These are phyloP conservation scores for Apiospora saccharicola DNA, from an alignment of 2,329 filamentous ascomycete genomes.

Conservation along the genomic window DNA sequence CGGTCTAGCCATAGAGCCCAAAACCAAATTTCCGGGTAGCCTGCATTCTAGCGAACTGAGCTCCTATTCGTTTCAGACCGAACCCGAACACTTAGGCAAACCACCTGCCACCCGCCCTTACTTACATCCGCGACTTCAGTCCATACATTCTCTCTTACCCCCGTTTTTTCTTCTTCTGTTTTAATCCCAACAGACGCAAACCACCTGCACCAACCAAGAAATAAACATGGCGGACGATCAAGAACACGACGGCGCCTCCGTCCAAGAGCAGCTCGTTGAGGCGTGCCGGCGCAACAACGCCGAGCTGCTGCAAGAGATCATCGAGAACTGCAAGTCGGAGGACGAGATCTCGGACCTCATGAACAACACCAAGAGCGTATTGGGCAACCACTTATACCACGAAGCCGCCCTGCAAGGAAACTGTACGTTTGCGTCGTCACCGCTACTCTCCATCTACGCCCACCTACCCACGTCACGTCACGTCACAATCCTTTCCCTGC, in stretches of 20 bases:
- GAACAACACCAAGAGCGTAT: constrained; percentile 83
- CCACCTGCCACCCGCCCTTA: background rate
- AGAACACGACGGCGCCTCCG: constrained; percentile 75
- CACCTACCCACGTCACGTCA: background rate
- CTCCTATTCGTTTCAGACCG: constrained; percentile 2
- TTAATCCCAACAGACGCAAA: background rate
- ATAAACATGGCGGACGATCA: constrained; percentile 17
- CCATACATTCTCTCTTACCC: background rate
- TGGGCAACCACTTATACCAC: constrained; percentile 91
- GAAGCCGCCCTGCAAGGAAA: constrained; percentile 86
- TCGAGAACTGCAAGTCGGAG: constrained; percentile 67
- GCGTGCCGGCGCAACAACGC: constrained; percentile 93
- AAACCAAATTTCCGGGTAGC: background rate
- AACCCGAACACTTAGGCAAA: background rate
- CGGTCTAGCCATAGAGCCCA: background rate
- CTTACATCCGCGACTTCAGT: background rate
- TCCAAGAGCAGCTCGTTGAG: constrained; percentile 86
- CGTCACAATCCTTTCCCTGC: background rate
- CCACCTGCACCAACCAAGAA: background rate
- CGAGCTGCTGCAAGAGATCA: constrained; percentile 79
- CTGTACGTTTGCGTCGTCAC: constrained; percentile 63
- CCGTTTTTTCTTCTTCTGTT: too few relatives aligned
- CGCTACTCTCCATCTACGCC: background rate
- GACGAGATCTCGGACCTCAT: constrained; percentile 77
- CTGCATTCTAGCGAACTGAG: constrained; percentile 1